A percentile compares a stretch with the other conserved stretches of the same genome.
These are phyloP conservation scores for Pseudovirgaria hyperparasitica DNA, from an alignment of 2,329 filamentous ascomycete genomes.

Conservation along the genomic window DNA sequence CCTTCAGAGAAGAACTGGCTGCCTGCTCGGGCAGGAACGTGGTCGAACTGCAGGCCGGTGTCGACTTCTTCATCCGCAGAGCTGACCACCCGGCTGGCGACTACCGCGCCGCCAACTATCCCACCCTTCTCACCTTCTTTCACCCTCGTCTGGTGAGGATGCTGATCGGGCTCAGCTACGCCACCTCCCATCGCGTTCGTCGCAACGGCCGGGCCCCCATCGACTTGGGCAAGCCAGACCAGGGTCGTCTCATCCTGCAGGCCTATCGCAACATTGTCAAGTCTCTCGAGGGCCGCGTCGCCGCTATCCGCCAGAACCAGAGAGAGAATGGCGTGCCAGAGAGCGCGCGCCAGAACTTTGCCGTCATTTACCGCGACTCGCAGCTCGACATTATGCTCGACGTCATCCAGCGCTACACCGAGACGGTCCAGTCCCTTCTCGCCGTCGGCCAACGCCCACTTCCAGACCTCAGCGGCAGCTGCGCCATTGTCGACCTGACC, in stretches of 20 bases:
- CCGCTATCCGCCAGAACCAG: slow-evolving; percentile 10
- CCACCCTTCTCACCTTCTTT: slow-evolving; percentile 20
- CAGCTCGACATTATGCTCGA: slow-evolving; percentile 18
- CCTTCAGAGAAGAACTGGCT: slow-evolving; percentile 1
- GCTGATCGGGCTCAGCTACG: too few relatives aligned
- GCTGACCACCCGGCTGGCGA: slow-evolving; percentile 14
- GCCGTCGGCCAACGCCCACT: too few relatives aligned
- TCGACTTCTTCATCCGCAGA: slow-evolving; percentile 7
- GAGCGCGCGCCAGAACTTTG: slow-evolving; percentile 21
- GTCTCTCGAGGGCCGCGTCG: slow-evolving; percentile 12
- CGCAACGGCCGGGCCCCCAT: slow-evolving; percentile 9
- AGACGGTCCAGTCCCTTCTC: too few relatives aligned
- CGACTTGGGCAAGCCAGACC: slow-evolving; percentile 6
- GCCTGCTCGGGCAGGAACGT: too few relatives aligned
- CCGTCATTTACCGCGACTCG: slow-evolving; percentile 23
- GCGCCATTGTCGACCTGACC: too few relatives aligned
- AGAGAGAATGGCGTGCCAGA: slow-evolving; percentile 10
- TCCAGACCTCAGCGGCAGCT: slow-evolving; percentile 6
- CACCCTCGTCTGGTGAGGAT: too few relatives aligned
- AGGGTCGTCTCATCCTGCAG: slow-evolving; percentile 1
- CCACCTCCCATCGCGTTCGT: slow-evolving; percentile 12
- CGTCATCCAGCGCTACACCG: too few relatives aligned
- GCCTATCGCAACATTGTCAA: slow-evolving; percentile 4
- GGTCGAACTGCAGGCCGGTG: slow-evolving; percentile 15
- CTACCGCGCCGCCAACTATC: slow-evolving; percentile 19